Evolutionary conservation across 2,329 filamentous ascomycete genomes (phyloP), one percentile per base, ranked within the genome.

Genomic region (Lasiodiplodia sp.): DNA sequence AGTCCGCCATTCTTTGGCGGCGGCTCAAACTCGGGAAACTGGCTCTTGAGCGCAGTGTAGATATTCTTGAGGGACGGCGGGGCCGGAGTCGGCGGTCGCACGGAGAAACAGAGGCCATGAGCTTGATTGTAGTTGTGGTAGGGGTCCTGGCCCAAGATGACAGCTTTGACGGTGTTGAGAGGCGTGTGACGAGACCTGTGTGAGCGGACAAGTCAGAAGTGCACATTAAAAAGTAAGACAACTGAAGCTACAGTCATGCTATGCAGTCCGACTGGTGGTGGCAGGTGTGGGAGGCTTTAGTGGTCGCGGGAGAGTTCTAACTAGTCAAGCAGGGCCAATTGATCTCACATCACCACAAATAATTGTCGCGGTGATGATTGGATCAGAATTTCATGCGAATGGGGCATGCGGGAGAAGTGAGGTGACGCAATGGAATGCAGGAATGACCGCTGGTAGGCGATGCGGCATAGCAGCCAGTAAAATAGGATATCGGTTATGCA

Each of bases 51-150:
- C 12, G 90, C 91, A 53, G 86, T 94, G 85, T 96, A 99, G 83
- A 99, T 97, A 82, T 99, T 99, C 74, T 89, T 88, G 18, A 99
- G 89, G 0, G 93, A 97, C 0, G 95, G 94, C 0, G 96, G 96
- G 1, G 95, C 93, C 4, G 88, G 88, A 0, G 93, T 97, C 0
- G 96, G 96, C 3, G 95, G 91, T 11, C 92, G 92, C 67, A 98
- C 94, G 58, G 93, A 97, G 86, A 99, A 99, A 78, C 92, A 95
- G 69, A 99, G 89, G 53, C 96, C 96, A 80, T 98, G 96, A 63
- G 96, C 96, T 85, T 99, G 96, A 80, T 96, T 96, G 78, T 89
- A 80, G 79, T 97, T 97, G 84, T 99, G 96, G 80, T 99, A 99
- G 2, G 96, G 96, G 78, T 99, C 96, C 83, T 99, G 96, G 72